Evolutionary conservation across 306 rosid genomes (phyloP).

Genomic region (Acmispon strigosus): DNA sequence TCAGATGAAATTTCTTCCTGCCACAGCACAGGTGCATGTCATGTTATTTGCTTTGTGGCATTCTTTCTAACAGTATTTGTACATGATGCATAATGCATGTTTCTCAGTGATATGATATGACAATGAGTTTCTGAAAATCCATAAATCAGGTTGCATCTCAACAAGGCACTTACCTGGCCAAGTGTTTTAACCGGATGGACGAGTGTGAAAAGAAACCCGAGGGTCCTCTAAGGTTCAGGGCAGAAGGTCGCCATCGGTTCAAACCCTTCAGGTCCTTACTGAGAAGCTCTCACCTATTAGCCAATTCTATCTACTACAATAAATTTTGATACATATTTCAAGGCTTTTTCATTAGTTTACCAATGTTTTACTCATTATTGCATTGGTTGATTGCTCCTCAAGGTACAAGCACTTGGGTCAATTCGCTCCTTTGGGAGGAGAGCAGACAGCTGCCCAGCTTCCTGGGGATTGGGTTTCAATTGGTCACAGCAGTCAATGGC

Average conservation of each 20-base stretch:
- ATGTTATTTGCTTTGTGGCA: neutral
- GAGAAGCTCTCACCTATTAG: neutral
- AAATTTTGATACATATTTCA: neutral
- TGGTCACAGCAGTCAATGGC: constrained; percentile 94
- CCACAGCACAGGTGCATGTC: constrained; percentile 81
- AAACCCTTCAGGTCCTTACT: constrained; percentile 67
- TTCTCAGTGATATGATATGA: neutral
- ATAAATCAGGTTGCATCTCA: constrained; percentile 87
- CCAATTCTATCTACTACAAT: neutral
- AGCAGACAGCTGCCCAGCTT: constrained; percentile 96
- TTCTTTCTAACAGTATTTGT: neutral
- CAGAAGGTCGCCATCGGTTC: constrained; percentile 90
- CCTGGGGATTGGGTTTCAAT: constrained; percentile 98
- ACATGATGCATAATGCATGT: neutral
- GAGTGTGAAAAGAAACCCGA: constrained; percentile 68
- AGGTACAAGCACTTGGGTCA: constrained; percentile 98
- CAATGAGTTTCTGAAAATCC: constrained; percentile 7
- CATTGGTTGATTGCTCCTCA: constrained; percentile 13
- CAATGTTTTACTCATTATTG: constrained; percentile 1
- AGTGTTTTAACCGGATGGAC: constrained; percentile 82
- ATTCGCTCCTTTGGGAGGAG: constrained; percentile 98
- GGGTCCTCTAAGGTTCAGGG: constrained; percentile 96
- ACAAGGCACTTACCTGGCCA: constrained; percentile 81
- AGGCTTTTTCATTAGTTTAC: neutral
- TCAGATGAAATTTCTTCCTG: constrained; percentile 90